Percentiles rank a stretch among this genome's conserved stretches.
Conservation (phyloP, 768 basidiomycete genomes). For the Fomitopsis serialis region DNA sequence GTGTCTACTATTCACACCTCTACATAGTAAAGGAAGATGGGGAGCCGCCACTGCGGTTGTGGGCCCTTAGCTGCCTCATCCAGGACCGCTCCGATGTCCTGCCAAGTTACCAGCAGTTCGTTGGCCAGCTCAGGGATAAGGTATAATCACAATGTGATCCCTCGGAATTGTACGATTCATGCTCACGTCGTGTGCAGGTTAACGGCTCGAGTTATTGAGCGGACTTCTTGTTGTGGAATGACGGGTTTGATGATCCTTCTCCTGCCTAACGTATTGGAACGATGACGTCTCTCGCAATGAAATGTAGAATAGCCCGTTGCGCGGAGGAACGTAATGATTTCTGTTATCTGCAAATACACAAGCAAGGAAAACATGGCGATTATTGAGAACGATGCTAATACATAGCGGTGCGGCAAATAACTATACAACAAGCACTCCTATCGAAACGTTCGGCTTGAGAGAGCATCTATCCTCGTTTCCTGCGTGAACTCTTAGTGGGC, state of each 20-base stretch:
- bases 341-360: neutral
- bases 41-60: constrained; percentile 88
- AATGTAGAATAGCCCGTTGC: neutral
- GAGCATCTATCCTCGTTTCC: constrained; percentile 16
- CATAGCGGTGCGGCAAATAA: no score
- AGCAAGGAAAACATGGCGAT: no score
- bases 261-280: neutral
- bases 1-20: constrained; percentile 88
- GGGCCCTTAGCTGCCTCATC: constrained; percentile 92
- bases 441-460: no score
- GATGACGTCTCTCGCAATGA: neutral
- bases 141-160: constrained; percentile 27
- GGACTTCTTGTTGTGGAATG: neutral
- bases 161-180: neutral
- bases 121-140: constrained; percentile 88
- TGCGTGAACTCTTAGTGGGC: constrained; percentile 26
- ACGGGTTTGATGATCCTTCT: neutral
- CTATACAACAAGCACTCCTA: no score
- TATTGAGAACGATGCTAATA: no score
- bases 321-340: neutral
- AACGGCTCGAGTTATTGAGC: constrained; percentile 20
- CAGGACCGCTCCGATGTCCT: constrained; percentile 94
- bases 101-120: constrained; percentile 95
- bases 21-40: constrained; percentile 98
- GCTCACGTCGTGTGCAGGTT: constrained; percentile 6